phyloP scores from a whole-genome alignment of 495 filamentous ascomycete species.

The Lepidopterella palustris region DNA sequence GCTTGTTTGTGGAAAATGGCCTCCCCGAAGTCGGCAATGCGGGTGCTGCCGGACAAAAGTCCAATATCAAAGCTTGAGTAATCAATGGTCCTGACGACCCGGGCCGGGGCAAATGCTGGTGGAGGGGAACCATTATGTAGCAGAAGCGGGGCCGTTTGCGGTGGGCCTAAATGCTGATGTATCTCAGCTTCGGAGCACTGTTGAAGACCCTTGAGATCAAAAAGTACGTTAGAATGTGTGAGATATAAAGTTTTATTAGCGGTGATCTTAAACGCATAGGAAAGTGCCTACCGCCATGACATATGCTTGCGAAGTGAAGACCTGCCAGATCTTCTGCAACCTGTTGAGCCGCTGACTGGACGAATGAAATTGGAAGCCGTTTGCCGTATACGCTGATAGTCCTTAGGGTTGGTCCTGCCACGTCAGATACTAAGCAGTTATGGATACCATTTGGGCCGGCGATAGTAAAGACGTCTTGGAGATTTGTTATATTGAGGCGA shows the following conservation, averaged over 20 bases:
- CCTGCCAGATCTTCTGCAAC: not conserved
- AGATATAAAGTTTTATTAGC: not conserved
- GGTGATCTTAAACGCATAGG: not conserved
- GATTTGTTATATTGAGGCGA: not conserved
- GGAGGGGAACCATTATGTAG: not conserved
- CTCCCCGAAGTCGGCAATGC: not conserved
- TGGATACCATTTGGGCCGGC: not conserved
- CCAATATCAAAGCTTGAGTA: not conserved
- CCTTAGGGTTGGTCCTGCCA: not conserved
- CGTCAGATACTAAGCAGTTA: not conserved
- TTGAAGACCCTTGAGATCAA: not conserved
- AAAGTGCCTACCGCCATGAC: not conserved
- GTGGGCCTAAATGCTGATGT: not conserved
- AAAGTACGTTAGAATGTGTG: not conserved
- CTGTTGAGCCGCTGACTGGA: not conserved
- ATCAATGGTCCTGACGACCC: not conserved
- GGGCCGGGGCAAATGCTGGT: not conserved
- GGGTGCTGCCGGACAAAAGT: not conserved
- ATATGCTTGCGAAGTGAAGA: not conserved
- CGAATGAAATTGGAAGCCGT: not conserved
- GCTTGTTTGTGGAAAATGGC: not conserved
- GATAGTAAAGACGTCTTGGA: not conserved
- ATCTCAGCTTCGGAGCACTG: not conserved
- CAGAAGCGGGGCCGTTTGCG: not conserved
- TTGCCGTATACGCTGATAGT: not conserved